phyloP scores from a whole-genome alignment of 208 protist genomes.

The Phytomonas sp. region DNA sequence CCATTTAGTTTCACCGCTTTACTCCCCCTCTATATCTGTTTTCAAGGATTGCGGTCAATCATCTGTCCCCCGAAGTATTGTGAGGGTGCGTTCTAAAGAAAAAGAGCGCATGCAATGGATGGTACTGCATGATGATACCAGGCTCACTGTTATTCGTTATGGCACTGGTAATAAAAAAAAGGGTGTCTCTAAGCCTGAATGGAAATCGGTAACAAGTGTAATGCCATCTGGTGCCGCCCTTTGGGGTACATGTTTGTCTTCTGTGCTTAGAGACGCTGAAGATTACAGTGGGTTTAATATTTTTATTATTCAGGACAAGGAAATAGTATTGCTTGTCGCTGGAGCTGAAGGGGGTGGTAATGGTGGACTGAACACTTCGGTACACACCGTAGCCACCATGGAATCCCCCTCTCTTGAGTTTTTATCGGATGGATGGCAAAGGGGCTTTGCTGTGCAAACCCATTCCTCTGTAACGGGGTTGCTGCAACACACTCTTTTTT shows the following conservation, averaged over 20 bases:
- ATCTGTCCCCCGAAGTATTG: neutral
- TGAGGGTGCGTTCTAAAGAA: neutral
- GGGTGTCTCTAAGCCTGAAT: neutral
- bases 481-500: neutral
- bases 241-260: neutral
- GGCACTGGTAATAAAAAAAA: neutral
- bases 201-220: neutral
- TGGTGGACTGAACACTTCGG: neutral
- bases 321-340: neutral
- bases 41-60: neutral
- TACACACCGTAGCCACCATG: neutral
- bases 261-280: neutral
- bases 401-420: neutral
- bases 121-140: neutral
- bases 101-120: neutral
- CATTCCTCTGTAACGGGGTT: neutral
- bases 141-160: neutral
- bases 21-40: neutral
- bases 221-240: neutral
- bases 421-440: neutral
- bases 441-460: neutral
- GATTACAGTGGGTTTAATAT: neutral
- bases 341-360: neutral
- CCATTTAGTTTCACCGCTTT: neutral
- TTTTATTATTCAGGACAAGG: neutral